Evolutionary conservation across 805 yeast species (phyloP), one percentile per base, ranked within the genome.

Genomic region (Wickerhamiella occidentalis): DNA sequence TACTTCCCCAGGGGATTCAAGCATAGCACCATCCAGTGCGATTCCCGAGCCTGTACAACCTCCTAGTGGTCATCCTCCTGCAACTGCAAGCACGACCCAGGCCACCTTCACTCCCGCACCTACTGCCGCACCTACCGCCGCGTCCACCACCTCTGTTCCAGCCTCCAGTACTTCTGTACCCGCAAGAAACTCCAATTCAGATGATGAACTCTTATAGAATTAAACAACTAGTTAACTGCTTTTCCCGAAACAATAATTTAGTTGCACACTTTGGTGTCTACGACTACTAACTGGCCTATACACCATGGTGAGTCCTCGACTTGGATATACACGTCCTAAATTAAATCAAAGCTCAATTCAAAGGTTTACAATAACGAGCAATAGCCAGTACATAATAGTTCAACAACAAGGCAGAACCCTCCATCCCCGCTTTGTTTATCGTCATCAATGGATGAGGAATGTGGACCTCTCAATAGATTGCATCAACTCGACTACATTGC

Each of bases 401-500:
- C 8, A 8, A 8, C 26, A 23, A 6, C 26, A 23, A 23, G 7
- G 26, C 26, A 23, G 26, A 5, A 29, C 33, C 33, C 33, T 13
- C n/a, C n/a, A 11, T 29, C 7, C n/a, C 33, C 11, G 12, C 33
- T 29, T 13, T 29, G 33, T 29, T 29, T 29, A 29, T 13, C 33
- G 33, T 29, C 33, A 29, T 29, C 33, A 29, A 45, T 45, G 47
- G 47, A 45, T 25, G 47, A 45, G 35, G 47, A 45, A 33, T 35
- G 8, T 18, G 46, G 26, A n/a, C 35, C 36, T 12, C 43, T 45
- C 6, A 29, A 23, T 8, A 25, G 43, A 22, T 41, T 37, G 25
- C 48, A 45, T 22, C 53, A 60, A 9, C 58, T 67, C 23, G 71
- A 67, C 49, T 30, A 56, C 17, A 53, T 67, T n/a, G 66, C 69